Base-by-base conservation (phyloP, 129 eudicot species). In the Apium graveolens region DNA sequence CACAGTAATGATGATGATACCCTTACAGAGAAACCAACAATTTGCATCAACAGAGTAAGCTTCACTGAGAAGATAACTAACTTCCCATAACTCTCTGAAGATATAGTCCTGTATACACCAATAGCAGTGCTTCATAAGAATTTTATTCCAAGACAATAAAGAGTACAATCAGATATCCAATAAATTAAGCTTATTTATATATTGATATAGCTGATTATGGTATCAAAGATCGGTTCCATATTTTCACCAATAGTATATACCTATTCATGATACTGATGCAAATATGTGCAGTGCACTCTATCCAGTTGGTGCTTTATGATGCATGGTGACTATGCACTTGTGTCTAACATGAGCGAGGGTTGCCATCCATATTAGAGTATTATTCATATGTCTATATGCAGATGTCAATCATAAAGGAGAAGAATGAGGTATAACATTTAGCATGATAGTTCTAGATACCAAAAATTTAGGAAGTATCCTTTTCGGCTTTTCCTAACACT, bases 21-120 rank as follows among this genome's bases (percentile, higher is more conserved):
- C 88, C 93, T 94, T 83, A 90, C 90, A 21, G 83, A 74, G 76
- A 88, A 84, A 63, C 92, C 98, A 75, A 88, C 78, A 78, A 91
- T 90, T 81, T 94, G 97, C 98, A 91, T 91, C 70, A 82, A 27
- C 27, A 94, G 82, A 46, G 96, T 87, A 77, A 89, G 86, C 82
- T 89, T 91, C 81, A 90, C 84, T 5, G 93, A 94, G 83, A 89
- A 84, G 38, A 85, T 80, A 70, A 81, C 88, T 70, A 86, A 82
- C 34, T 82, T 79, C 82, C 98, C 98, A 76, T 88, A 83, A 41
- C 77, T 84, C 78, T 84, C 89, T 49, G 90, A 86, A 35, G 98
- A 86, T 74, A 90, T 85, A 82, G 87, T 45, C 98, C 98, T 94
- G 98, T 80, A 78, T 68, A 37, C 18, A 82, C 44, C 76, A 38